Evolutionary conservation across 2,329 filamentous ascomycete species (phyloP).

Genomic region (Lachnellula hyalina): DNA sequence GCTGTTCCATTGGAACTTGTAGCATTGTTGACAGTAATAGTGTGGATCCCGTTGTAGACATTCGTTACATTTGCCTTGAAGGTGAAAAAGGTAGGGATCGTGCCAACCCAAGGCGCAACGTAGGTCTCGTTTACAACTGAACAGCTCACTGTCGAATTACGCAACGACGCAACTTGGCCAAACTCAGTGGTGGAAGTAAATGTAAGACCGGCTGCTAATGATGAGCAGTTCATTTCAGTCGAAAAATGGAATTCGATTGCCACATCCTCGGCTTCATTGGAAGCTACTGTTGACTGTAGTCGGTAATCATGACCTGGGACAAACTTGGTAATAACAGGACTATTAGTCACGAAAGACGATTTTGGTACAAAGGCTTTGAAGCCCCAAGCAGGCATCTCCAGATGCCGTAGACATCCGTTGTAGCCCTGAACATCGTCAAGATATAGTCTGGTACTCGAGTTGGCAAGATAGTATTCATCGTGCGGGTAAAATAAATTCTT

Average conservation of each 20-base stretch:
- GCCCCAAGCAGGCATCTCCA: conserved; percentile 48
- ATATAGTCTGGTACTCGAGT: conserved; percentile 37
- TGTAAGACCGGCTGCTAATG: conserved; percentile 43
- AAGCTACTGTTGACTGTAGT: conserved; percentile 42
- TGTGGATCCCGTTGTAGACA: conserved; percentile 57
- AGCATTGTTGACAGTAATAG: conserved; percentile 51
- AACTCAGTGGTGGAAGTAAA: conserved; percentile 49
- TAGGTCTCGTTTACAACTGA: conserved; percentile 32
- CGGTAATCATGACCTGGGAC: conserved; percentile 55
- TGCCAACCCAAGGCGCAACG: conserved; percentile 41
- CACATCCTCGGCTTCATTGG: conserved; percentile 37
- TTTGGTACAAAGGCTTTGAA: conserved; percentile 54
- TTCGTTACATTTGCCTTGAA: conserved; percentile 48
- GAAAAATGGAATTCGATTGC: conserved; percentile 54
- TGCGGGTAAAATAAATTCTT: conserved; percentile 58
- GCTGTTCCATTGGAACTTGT: conserved; percentile 19
- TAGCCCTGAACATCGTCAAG: conserved; percentile 36
- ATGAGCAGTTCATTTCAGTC: conserved; percentile 54
- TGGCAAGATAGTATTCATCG: conserved; percentile 45
- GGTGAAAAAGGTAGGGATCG: conserved; percentile 48
- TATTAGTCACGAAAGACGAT: conserved; percentile 1
- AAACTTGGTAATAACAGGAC: too few species aligned
- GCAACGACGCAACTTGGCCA: conserved; percentile 39
- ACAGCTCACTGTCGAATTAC: conserved; percentile 42
- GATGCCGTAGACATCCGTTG: conserved; percentile 54